Evolutionary conservation across 2,329 filamentous ascomycete genomes (phyloP), one percentile per base, ranked within the genome.

Genomic region (Nothophoma quercina): DNA sequence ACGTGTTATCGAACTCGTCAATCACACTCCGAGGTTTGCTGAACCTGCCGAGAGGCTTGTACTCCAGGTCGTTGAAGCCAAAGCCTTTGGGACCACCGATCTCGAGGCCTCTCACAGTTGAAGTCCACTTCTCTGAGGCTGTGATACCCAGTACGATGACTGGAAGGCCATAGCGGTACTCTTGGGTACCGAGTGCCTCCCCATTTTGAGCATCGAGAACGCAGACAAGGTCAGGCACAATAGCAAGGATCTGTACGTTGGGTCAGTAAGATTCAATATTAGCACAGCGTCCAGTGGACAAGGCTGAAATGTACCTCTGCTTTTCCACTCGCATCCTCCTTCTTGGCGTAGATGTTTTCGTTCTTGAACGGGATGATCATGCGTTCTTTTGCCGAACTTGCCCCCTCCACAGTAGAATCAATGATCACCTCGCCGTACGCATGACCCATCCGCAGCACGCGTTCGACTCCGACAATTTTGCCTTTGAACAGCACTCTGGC

Each of bases 81-180:
- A 83, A 82, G 4, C 77, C 75, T n/a, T 68, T 75, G 0, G 80
- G 80, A 1, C 81, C 80, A 30, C 80, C 81, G 58, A n/a, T n/a
- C n/a, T n/a, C n/a, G n/a, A n/a, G n/a, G n/a, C n/a, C n/a, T n/a
- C 81, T 75, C 47, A 79, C 75, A 48, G 82, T 58, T 0, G 81
- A 83, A 30, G 78, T 83, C 82, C 83, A 85, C 34, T 78, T 72
- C 5, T 81, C 80, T 30, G 79, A 82, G 50, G 80, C 81, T 0
- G 80, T 80, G 22, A 84, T 81, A 0, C 79, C 82, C 29, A 85
- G 64, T 0, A 85, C 80, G 0, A 77, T 76, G 1, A 84, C 81
- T 32, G 78, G 67, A 30, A 81, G 68, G 1, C 81, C 81, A 55
- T 83, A 84, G 36, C 79, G 75, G 67, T 81, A 84, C 62, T 84